A percentile compares a stretch with the other conserved stretches of the same genome.
Conservation (phyloP, 768 basidiomycete genomes). For the Trametes villosa region DNA sequence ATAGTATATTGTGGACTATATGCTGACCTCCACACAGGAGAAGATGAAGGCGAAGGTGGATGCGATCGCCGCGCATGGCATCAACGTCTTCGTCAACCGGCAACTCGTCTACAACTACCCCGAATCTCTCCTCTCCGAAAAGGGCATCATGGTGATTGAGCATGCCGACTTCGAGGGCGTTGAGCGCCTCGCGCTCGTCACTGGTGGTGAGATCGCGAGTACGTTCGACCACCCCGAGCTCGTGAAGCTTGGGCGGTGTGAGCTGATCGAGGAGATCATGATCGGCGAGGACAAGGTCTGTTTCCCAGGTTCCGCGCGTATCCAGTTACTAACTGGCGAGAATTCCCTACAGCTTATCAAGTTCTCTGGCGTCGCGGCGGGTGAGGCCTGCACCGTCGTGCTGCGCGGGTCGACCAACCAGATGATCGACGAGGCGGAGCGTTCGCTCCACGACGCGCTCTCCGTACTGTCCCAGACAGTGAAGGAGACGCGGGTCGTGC, state of each 20-base stretch:
- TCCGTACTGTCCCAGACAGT: constrained; percentile 98
- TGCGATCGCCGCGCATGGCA: constrained; percentile 90
- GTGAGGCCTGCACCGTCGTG: constrained; percentile 97
- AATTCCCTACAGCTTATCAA: constrained; percentile 83
- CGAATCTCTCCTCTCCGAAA: constrained; percentile 91
- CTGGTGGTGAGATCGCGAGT: constrained; percentile 95
- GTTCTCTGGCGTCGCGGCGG: constrained; percentile 98
- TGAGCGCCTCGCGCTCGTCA: constrained; percentile 92
- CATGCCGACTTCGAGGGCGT: constrained; percentile 99
- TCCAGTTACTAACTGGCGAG: constrained; percentile 8
- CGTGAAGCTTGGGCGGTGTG: constrained; percentile 91
- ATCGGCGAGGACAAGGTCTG: constrained; percentile 97
- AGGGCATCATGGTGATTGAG: constrained; percentile 94
- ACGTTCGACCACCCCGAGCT: constrained; percentile 94
- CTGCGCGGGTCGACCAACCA: constrained; percentile 96
- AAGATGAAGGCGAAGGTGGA: constrained; percentile 99
- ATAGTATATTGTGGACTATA: not conserved
- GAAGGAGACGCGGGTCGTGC: constrained; percentile 91
- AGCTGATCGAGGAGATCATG: constrained; percentile 97
- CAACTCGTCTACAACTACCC: constrained; percentile 99
- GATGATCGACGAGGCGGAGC: constrained; percentile 99
- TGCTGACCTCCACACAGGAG: constrained; percentile 60
- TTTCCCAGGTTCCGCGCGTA: not conserved
- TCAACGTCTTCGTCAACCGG: constrained; percentile 97
- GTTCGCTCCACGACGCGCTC: constrained; percentile 95